These are phyloP conservation scores for Macaranga tanarius DNA, from an alignment of 441 rosid species.

Conservation along the genomic window DNA sequence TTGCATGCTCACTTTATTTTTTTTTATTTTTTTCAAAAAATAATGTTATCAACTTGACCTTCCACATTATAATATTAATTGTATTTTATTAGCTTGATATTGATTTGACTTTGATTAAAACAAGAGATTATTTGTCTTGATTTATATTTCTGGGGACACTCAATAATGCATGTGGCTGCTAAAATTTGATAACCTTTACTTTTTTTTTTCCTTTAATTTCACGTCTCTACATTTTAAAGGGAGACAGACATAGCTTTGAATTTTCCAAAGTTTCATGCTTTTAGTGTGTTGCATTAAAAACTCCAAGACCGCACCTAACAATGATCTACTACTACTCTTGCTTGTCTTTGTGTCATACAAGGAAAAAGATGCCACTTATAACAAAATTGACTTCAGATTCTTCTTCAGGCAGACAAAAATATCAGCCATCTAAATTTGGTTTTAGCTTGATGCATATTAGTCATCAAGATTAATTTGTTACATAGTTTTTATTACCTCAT, in stretches of 20 bases:
- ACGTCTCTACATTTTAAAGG: constrained; percentile 18
- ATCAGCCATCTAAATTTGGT: background rate
- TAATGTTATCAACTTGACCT: constrained; percentile 35
- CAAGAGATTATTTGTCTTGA: constrained; percentile 24
- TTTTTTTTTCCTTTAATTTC: constrained; percentile 20
- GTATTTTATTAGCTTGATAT: constrained; percentile 31
- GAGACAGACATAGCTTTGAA: background rate
- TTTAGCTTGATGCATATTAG: background rate
- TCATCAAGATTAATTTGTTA: background rate
- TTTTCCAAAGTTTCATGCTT: constrained; percentile 10
- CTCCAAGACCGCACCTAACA: background rate
- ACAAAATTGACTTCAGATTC: background rate
- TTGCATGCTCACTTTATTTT: constrained; percentile 28
- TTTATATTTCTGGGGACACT: constrained; percentile 27
- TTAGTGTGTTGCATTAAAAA: background rate
- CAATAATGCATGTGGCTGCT: constrained; percentile 27
- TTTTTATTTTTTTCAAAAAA: constrained; percentile 16
- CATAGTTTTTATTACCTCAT: background rate
- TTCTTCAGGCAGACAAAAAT: constrained; percentile 2
- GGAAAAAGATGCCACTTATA: background rate
- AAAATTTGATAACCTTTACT: constrained; percentile 25
- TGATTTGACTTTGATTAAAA: constrained; percentile 39
- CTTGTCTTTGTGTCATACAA: constrained; percentile 2
- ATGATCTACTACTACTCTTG: background rate
- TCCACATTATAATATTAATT: constrained; percentile 27